Conservation (phyloP, 805 yeast genomes). For the Monosporozyma yasuniensis region DNA sequence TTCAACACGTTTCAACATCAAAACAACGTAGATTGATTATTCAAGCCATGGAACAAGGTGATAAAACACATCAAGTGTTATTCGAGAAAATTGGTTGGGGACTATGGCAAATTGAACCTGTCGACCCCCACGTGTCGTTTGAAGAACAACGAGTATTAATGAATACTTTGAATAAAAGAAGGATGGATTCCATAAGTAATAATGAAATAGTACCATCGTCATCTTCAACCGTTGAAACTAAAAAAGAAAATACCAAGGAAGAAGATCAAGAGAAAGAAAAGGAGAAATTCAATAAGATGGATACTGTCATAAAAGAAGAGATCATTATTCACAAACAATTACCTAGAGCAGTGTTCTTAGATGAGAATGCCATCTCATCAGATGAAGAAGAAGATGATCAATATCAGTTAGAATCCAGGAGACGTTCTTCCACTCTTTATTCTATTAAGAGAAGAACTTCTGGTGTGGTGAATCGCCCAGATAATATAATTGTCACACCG, state of each 20-base stretch:
- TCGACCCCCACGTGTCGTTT: constrained; percentile 13
- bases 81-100: constrained; percentile 98
- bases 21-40: constrained; percentile 85
- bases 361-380: constrained; percentile 32
- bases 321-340: background rate
- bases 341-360: constrained; percentile 24
- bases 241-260: constrained; percentile 12
- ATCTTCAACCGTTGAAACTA: background rate
- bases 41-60: constrained; percentile 73
- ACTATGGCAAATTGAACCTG: constrained; percentile 69
- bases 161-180: constrained; percentile 32
- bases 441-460: constrained; percentile 16
- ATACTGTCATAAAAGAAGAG: background rate
- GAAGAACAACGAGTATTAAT: constrained; percentile 34
- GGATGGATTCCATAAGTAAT: constrained; percentile 34
- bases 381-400: constrained; percentile 25
- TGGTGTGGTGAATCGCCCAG: constrained; percentile 18
- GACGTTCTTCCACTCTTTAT: background rate
- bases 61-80: constrained; percentile 42
- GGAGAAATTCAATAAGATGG: background rate
- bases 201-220: constrained; percentile 18
- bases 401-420: background rate
- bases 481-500: constrained; percentile 7
- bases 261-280: background rate
- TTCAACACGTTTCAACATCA: constrained; percentile 69